Evolutionary conservation across 768 basidiomycete species (phyloP).

Genomic region (Multifurca ochricompacta): DNA sequence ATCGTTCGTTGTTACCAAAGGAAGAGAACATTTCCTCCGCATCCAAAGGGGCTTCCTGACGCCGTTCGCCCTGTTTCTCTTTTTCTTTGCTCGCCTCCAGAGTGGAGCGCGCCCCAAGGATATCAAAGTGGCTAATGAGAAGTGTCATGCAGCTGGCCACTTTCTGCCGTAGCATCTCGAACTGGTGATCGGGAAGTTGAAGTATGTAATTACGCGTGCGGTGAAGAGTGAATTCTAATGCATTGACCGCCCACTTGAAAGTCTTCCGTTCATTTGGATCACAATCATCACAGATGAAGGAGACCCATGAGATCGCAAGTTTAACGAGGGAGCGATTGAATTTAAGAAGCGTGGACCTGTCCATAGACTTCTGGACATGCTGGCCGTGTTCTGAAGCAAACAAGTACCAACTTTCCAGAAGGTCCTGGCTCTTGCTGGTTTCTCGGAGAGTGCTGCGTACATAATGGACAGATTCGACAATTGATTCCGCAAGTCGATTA

Average conservation of each 20-base stretch:
- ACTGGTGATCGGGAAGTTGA: conserved; percentile 81
- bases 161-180: conserved; percentile 81
- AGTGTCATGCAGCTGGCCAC: conserved; percentile 95
- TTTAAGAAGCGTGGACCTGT: conserved; percentile 54
- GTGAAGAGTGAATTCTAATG: conserved; percentile 84
- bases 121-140: conserved; percentile 96
- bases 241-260: conserved; percentile 97
- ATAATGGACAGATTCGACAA: conserved; percentile 85
- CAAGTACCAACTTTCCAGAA: conserved; percentile 88
- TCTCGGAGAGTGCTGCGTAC: conserved; percentile 63
- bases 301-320: conserved; percentile 94
- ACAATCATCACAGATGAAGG: conserved; percentile 97
- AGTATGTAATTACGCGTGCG: conserved; percentile 88
- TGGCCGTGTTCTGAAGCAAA: conserved; percentile 97
- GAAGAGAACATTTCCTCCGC: conserved; percentile 38
- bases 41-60: conserved; percentile 35
- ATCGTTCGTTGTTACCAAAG: conserved; percentile 30
- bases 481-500: conserved; percentile 84
- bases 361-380: conserved; percentile 85
- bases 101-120: conserved; percentile 87
- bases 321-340: conserved; percentile 82
- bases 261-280: conserved; percentile 92
- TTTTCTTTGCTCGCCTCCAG: conserved; percentile 85
- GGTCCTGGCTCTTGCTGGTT: conserved; percentile 65
- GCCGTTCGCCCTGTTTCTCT: conserved; percentile 67